A percentile compares a stretch with the other conserved stretches of the same genome.
phyloP scores from a whole-genome alignment of 2,329 filamentous ascomycete species.

The Fusarium agapanthi region DNA sequence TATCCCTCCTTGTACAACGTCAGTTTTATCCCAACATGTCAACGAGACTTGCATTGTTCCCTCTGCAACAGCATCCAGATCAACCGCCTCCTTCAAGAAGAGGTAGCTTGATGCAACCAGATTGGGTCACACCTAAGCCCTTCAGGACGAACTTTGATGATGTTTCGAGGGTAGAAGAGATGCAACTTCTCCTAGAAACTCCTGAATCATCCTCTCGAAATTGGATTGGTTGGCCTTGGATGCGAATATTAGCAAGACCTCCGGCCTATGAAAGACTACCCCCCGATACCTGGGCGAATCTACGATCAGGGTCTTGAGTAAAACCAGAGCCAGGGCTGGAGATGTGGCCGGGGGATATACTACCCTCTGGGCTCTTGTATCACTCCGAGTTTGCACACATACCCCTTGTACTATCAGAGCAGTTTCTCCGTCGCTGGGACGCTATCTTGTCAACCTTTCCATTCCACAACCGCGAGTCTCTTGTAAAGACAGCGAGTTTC shows the following conservation, averaged over 20 bases:
- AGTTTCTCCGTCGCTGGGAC: constrained; percentile 2
- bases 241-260: neutral
- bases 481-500: neutral
- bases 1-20: neutral
- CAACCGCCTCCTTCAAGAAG: neutral
- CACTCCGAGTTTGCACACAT: neutral
- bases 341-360: constrained; percentile 3
- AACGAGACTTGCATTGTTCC: neutral
- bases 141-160: neutral
- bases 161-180: neutral
- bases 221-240: neutral
- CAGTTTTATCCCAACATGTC: constrained; percentile 3
- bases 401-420: neutral
- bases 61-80: neutral
- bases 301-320: neutral
- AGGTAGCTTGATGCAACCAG: neutral
- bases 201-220: neutral
- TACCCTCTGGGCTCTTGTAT: constrained; percentile 1
- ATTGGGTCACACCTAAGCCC: neutral
- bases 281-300: neutral
- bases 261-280: neutral
- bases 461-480: neutral
- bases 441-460: neutral
- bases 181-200: neutral
- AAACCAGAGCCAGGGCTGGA: neutral